Conservation (phyloP, 768 basidiomycete species). For the Exidia glandulosa region DNA sequence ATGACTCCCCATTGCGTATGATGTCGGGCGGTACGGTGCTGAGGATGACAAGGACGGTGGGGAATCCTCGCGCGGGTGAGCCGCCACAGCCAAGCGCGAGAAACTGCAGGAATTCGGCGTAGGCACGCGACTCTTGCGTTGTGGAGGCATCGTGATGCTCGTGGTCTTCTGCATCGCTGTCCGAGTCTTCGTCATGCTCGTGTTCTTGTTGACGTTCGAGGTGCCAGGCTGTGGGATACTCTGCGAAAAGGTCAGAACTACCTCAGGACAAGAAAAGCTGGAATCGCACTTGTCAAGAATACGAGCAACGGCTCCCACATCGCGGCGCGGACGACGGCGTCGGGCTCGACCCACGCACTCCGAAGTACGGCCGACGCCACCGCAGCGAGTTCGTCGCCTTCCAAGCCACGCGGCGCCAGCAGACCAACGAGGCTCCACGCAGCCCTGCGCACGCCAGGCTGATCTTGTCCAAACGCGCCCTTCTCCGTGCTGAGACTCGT, state of each 20-base stretch:
- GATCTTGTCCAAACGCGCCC: conserved; percentile 44
- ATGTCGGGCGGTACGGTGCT: conserved; percentile 70
- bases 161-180: too few relatives aligned
- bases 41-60: conserved; percentile 65
- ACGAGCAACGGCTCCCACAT: conserved; percentile 65
- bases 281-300: conserved; percentile 65
- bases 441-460: conserved; percentile 63
- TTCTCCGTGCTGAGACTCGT: conserved; percentile 6
- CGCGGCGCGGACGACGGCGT: conserved; percentile 48
- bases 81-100: conserved; percentile 71
- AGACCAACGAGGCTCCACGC: conserved; percentile 50
- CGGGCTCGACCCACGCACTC: conserved; percentile 64
- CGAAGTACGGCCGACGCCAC: conserved; percentile 39
- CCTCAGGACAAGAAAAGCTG: background rate
- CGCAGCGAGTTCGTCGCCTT: conserved; percentile 5
- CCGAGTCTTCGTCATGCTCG: too few relatives aligned
- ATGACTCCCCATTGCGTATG: conserved; percentile 27
- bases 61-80: conserved; percentile 70
- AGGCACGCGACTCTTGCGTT: conserved; percentile 32
- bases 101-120: conserved; percentile 67
- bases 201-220: conserved; percentile 26
- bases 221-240: conserved; percentile 56
- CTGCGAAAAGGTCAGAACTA: conserved; percentile 30
- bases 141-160: conserved; percentile 16
- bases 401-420: conserved; percentile 24